phyloP scores from a whole-genome alignment of 1,284 basidiomycete species.

The Melanopsichium pennsylvanicum region DNA sequence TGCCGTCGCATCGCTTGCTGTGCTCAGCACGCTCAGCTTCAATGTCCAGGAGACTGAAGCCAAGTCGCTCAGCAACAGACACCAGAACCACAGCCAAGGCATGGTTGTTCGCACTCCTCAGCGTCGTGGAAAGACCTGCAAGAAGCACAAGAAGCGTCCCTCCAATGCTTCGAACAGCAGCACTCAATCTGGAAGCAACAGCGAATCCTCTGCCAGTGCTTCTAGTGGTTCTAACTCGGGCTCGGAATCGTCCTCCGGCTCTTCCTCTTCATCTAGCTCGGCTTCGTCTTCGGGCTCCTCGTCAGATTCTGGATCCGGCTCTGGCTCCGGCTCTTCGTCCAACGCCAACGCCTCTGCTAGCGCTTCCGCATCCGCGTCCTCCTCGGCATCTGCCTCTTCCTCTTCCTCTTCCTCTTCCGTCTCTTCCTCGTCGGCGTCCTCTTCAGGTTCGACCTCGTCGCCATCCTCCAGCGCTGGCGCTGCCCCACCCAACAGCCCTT shows the following conservation, averaged over 20 bases:
- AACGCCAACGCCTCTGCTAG: neutral
- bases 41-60: slow-evolving; percentile 25
- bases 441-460: neutral
- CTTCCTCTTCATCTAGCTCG: slow-evolving; percentile 7
- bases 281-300: slow-evolving; percentile 6
- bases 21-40: slow-evolving; percentile 31
- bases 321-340: neutral
- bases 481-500: slow-evolving; percentile 39
- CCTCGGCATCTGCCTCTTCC: slow-evolving; percentile 2
- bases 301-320: neutral
- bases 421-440: slow-evolving; percentile 3
- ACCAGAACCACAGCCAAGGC: slow-evolving; percentile 9
- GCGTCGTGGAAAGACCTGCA: slow-evolving; percentile 12
- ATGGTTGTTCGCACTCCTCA: neutral
- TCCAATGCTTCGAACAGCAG: slow-evolving; percentile 1
- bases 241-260: neutral
- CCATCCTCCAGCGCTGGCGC: slow-evolving; percentile 19
- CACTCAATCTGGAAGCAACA: slow-evolving; percentile 1
- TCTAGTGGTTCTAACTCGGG: neutral
- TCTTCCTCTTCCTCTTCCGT: slow-evolving; percentile 5
- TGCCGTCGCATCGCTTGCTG: slow-evolving; percentile 29
- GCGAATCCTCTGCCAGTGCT: neutral
- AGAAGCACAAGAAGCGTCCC: slow-evolving; percentile 19
- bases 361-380: neutral
- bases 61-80: slow-evolving; percentile 43